These are phyloP conservation scores for Diplodia scrobiculata DNA, from an alignment of 2,329 filamentous ascomycete genomes.

Conservation along the genomic window DNA sequence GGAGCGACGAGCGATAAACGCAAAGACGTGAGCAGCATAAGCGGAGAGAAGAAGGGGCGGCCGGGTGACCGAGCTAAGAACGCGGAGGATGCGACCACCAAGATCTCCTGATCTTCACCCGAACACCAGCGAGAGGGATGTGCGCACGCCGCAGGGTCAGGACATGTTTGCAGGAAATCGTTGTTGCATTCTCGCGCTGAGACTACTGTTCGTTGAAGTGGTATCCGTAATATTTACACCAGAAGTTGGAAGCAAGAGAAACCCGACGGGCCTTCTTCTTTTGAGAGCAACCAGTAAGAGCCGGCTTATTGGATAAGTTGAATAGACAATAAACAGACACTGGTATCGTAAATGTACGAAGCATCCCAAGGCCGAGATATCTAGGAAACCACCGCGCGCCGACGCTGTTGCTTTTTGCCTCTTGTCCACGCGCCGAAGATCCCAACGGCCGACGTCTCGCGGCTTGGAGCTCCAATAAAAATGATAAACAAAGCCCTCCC, in stretches of 20 bases:
- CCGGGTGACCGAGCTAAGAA: neutral
- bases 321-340: conserved; percentile 27
- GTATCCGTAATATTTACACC: conserved; percentile 22
- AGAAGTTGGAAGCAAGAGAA: neutral
- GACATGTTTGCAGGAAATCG: neutral
- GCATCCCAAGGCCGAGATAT: conserved; percentile 1
- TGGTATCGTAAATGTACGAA: conserved; percentile 21
- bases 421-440: neutral
- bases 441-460: conserved; percentile 10
- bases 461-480: conserved; percentile 2
- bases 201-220: neutral
- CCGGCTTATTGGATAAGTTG: conserved; percentile 25
- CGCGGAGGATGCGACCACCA: conserved; percentile 14
- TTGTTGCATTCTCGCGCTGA: neutral
- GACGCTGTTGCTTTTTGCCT: neutral
- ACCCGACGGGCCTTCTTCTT: neutral
- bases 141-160: neutral
- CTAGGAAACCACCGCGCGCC: conserved; percentile 20
- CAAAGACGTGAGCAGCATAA: neutral
- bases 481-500: conserved; percentile 20
- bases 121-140: neutral
- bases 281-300: conserved; percentile 18
- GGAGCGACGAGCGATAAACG: neutral
- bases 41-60: neutral
- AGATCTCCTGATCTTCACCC: conserved; percentile 18